Percentiles rank a stretch among this genome's conserved stretches.
Conservation (phyloP, 768 basidiomycete species). For the Lentinula lateritia region DNA sequence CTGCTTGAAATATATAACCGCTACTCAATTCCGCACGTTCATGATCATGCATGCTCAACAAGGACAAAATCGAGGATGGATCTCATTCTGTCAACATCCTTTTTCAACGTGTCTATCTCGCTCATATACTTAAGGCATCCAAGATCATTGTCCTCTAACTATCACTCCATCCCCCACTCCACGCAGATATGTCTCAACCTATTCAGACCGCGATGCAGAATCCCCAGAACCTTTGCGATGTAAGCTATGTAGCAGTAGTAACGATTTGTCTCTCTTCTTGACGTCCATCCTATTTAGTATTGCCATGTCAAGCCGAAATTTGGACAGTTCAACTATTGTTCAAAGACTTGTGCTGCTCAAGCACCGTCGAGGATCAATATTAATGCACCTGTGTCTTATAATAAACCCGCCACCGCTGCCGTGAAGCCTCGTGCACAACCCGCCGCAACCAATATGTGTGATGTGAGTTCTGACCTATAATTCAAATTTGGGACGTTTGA, state of each 20-base stretch:
- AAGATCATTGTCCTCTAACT: neutral
- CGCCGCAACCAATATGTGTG: slow-evolving; percentile 24
- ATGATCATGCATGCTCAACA: neutral
- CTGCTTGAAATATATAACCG: no score
- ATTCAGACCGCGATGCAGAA: neutral
- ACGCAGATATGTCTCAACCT: neutral
- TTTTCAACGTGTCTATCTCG: slow-evolving; percentile 1
- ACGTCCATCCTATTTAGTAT: slow-evolving; percentile 24
- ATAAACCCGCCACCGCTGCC: neutral
- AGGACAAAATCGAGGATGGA: neutral
- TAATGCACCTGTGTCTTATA: neutral
- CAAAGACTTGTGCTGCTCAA: slow-evolving; percentile 49
- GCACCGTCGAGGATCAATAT: slow-evolving; percentile 18
- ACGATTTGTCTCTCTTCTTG: no score
- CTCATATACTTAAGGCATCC: neutral
- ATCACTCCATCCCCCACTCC: neutral
- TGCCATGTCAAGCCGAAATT: slow-evolving; percentile 48
- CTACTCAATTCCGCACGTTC: no score
- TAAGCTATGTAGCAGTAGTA: neutral
- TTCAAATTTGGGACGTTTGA: neutral
- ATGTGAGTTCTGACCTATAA: slow-evolving; percentile 24
- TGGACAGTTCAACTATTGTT: slow-evolving; percentile 40
- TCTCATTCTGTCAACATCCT: neutral
- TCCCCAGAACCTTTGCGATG: slow-evolving; percentile 1
- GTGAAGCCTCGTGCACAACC: neutral